Conservation (phyloP, 1,284 basidiomycete species). For the Pulchroboletus neoregius region DNA sequence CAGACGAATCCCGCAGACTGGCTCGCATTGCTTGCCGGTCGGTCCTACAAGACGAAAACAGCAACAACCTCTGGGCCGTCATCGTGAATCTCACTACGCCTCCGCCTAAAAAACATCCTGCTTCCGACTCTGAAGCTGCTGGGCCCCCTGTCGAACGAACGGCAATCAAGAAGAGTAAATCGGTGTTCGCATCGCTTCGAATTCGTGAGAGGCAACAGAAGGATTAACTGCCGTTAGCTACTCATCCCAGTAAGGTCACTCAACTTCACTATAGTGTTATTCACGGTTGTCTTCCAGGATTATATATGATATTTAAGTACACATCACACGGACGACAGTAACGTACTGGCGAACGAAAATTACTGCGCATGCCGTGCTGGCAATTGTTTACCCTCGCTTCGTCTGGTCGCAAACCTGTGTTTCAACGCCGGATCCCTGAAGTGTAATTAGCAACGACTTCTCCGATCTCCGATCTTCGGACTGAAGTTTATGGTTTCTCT, state of each 20-base stretch:
- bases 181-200: slow-evolving; percentile 26
- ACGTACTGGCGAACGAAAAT: too few relatives aligned
- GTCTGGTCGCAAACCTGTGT: background rate
- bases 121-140: slow-evolving; percentile 17
- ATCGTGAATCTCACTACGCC: slow-evolving; percentile 53
- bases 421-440: too few relatives aligned
- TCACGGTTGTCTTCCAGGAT: slow-evolving; percentile 3
- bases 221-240: slow-evolving; percentile 1
- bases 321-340: background rate
- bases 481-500: background rate
- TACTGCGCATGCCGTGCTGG: too few relatives aligned
- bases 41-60: slow-evolving; percentile 53
- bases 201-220: slow-evolving; percentile 13
- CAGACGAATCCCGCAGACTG: slow-evolving; percentile 65
- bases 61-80: slow-evolving; percentile 67
- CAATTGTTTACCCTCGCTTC: too few relatives aligned
- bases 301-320: slow-evolving; percentile 1
- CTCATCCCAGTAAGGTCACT: background rate
- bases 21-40: slow-evolving; percentile 68
- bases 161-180: slow-evolving; percentile 25
- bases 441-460: too few relatives aligned
- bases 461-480: background rate
- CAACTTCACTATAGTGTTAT: background rate
- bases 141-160: background rate
- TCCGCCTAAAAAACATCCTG: slow-evolving; percentile 29